phyloP scores from a whole-genome alignment of 345 rosid genomes.

The Arabidopsis suecica region DNA sequence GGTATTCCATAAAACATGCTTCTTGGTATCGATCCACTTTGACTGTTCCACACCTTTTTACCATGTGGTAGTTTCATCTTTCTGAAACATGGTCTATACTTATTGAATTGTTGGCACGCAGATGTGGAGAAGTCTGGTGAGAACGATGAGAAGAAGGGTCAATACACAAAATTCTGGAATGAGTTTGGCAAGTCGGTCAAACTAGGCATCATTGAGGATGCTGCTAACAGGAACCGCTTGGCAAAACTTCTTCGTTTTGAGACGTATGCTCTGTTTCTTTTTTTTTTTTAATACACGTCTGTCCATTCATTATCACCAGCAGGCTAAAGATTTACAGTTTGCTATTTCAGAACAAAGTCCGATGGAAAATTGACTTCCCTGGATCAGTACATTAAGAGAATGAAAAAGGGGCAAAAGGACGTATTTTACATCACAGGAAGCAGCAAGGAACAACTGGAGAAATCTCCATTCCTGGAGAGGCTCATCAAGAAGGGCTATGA shows the following conservation, averaged over 20 bases:
- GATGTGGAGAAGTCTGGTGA: constrained; percentile 73
- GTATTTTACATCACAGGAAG: constrained; percentile 95
- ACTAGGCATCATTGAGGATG: constrained; percentile 95
- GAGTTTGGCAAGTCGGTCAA: constrained; percentile 97
- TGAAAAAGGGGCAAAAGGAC: constrained; percentile 87
- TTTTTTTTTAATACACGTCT: constrained; percentile 4
- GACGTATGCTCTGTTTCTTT: constrained; percentile 54
- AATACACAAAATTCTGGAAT: constrained; percentile 92
- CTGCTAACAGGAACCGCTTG: constrained; percentile 90
- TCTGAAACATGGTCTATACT: background rate
- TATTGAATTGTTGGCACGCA: constrained; percentile 33
- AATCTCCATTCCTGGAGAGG: constrained; percentile 95
- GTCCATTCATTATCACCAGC: background rate
- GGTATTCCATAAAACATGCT: constrained; percentile 48
- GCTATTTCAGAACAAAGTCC: constrained; percentile 75
- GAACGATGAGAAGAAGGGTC: constrained; percentile 83
- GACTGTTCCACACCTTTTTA: background rate
- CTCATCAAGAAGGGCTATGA: constrained; percentile 93
- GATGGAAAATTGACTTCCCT: constrained; percentile 93
- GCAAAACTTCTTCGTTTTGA: constrained; percentile 93
- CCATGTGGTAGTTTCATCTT: background rate
- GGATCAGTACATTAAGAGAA: constrained; percentile 95
- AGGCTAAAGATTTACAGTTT: constrained; percentile 7
- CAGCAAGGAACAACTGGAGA: constrained; percentile 90
- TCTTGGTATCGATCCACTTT: constrained; percentile 8